Percentiles rank a stretch among this genome's conserved stretches.
phyloP scores from a whole-genome alignment of 2,329 filamentous ascomycete genomes.

The Fusarium buxicola region DNA sequence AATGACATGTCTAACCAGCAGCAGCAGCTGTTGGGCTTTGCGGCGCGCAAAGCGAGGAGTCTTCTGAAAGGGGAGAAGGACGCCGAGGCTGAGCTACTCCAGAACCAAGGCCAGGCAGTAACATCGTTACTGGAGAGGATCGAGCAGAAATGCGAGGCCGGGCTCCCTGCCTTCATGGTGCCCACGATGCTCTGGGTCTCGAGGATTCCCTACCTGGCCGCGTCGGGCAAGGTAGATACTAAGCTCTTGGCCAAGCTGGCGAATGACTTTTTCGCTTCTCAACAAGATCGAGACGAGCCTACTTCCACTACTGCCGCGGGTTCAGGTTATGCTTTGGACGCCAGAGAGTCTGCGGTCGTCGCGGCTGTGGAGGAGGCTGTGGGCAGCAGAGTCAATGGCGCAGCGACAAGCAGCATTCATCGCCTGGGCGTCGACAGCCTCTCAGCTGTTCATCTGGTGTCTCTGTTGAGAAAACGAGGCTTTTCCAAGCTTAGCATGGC shows the following conservation, averaged over 20 bases:
- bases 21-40: slow-evolving; percentile 9
- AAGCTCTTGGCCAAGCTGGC: slow-evolving; percentile 13
- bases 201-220: slow-evolving; percentile 21
- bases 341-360: not conserved
- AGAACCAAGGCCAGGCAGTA: not conserved
- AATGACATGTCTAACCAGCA: not conserved
- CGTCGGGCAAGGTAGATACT: slow-evolving; percentile 26
- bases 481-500: slow-evolving; percentile 1
- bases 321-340: not conserved
- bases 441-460: slow-evolving; percentile 16
- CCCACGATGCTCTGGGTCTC: slow-evolving; percentile 14
- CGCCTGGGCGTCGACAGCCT: slow-evolving; percentile 27
- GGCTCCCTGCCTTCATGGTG: slow-evolving; percentile 26
- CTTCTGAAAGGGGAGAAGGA: not conserved
- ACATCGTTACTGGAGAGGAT: not conserved
- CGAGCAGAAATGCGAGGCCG: slow-evolving; percentile 10
- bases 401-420: not conserved
- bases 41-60: not conserved
- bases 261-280: not conserved
- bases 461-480: slow-evolving; percentile 1
- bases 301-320: not conserved
- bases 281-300: not conserved
- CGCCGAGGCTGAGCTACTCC: not conserved
- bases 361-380: slow-evolving; percentile 4
- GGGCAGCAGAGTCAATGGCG: slow-evolving; percentile 1